Evolutionary conservation across 169 alveolate genomes (phyloP), one percentile per base, ranked within the genome.

Genomic region (Eimeria mitis): DNA sequence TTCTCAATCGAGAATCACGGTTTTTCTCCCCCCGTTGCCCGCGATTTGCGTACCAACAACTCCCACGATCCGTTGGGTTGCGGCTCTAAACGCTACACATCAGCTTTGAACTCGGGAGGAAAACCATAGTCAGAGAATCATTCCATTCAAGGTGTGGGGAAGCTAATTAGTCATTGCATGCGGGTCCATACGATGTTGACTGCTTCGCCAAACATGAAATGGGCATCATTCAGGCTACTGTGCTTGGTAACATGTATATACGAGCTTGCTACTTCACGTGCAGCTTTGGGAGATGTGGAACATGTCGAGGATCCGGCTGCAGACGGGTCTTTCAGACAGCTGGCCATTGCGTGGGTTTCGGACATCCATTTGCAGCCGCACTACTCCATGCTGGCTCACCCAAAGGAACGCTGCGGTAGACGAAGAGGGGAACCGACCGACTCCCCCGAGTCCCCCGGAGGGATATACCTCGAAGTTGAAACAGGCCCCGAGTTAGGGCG

Each of bases 261-360:
- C 47, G 68, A 34, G n/a, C 1, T 28, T 49, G 47, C 70, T 47
- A 49, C 16, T n/a, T 13, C 2, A 14, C 42, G n/a, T 47, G 88
- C 68, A 47, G 88, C 68, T 44, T 14, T 28, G 37, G 44, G 88
- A 8, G 88, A n/a, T 28, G 88, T 9, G 8, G 68, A 47, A 47
- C 28, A 28, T 47, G 47, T 78, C 65, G 68, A 31, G 11, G 40
- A 47, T 23, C 23, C 8, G 7, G 68, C n/a, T 68, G 19, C 88
- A 1, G 68, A 52, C 47, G n/a, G 28, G 65, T 5, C 65, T 37
- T 52, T 31, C 70, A 78, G 68, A 1, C 68, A 49, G 40, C 42
- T 78, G 28, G 65, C 88, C 28, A n/a, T 78, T 8, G 88, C 88
- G 68, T 78, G 88, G 88, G 44, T 78, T 31, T 78, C 88, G 13